phyloP scores from a whole-genome alignment of 1,284 basidiomycete genomes.

The Leucocoprinus gongylophorus region DNA sequence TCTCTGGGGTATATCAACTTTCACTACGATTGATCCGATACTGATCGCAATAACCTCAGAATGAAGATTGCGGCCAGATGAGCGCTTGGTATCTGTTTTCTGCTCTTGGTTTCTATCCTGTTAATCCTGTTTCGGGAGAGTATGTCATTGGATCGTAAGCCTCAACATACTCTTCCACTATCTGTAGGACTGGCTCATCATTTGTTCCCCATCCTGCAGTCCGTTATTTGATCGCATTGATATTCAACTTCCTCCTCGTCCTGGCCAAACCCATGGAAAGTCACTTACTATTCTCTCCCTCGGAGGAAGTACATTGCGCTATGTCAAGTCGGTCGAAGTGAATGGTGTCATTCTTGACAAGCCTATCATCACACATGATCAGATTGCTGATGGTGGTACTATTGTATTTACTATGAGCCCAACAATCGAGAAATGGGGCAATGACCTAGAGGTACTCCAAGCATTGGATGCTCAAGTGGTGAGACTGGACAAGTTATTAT shows the following conservation, averaged over 20 bases:
- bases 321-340: conserved; percentile 49
- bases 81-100: conserved; percentile 82
- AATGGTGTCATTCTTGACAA: conserved; percentile 37
- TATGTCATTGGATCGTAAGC: conserved; percentile 68
- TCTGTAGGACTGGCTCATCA: background rate
- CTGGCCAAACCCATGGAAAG: conserved; percentile 2
- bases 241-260: conserved; percentile 35
- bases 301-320: conserved; percentile 50
- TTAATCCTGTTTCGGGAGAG: conserved; percentile 67
- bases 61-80: conserved; percentile 89
- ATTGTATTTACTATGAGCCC: conserved; percentile 63
- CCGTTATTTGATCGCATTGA: conserved; percentile 65
- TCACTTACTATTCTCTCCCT: conserved; percentile 43
- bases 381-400: conserved; percentile 49
- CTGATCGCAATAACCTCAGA: conserved; percentile 34
- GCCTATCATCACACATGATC: conserved; percentile 49
- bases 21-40: background rate
- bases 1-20: conserved; percentile 49
- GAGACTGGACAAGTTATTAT: no score
- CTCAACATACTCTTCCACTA: conserved; percentile 10
- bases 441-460: conserved; percentile 19
- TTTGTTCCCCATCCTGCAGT: conserved; percentile 22
- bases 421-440: conserved; percentile 30
- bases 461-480: background rate
- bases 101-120: conserved; percentile 79